phyloP scores from a whole-genome alignment of 2,329 filamentous ascomycete genomes.

The Stylonectria norvegica region DNA sequence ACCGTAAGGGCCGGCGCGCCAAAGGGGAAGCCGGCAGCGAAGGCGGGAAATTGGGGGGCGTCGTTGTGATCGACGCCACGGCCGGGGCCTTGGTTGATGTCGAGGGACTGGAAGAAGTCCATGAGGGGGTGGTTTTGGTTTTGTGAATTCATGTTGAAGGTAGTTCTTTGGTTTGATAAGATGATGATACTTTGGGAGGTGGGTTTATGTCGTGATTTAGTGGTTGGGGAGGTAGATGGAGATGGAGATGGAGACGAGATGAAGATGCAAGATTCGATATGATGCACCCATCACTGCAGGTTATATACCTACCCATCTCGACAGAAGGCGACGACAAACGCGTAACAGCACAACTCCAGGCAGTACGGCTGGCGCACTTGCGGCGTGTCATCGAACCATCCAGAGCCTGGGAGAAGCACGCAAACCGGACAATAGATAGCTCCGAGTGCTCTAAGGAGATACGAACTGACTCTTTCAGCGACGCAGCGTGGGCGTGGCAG shows the following conservation, averaged over 20 bases:
- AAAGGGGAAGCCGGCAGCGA: conserved; percentile 24
- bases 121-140: conserved; percentile 26
- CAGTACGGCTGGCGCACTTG: conserved; percentile 21
- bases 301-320: not conserved
- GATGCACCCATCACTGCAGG: conserved; percentile 1
- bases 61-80: conserved; percentile 38
- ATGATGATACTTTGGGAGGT: conserved; percentile 2
- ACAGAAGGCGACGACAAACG: conserved; percentile 7
- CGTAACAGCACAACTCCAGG: conserved; percentile 13
- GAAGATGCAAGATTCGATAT: conserved; percentile 1
- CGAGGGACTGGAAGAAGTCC: conserved; percentile 36
- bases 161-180: conserved; percentile 8
- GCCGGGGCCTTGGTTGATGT: conserved; percentile 30
- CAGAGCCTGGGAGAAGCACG: conserved; percentile 10
- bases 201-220: not conserved
- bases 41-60: conserved; percentile 29
- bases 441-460: not conserved
- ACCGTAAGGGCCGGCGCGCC: conserved; percentile 15
- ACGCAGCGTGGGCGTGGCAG: conserved; percentile 5
- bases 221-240: conserved; percentile 11
- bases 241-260: conserved; percentile 4
- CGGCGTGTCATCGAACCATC: conserved; percentile 20
- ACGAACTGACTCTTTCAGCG: not conserved
- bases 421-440: conserved; percentile 1
- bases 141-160: conserved; percentile 23